Percentiles rank a stretch among this genome's conserved stretches.
Evolutionary conservation across 75 land plant species (phyloP).

Genomic region (Pinus taeda): DNA sequence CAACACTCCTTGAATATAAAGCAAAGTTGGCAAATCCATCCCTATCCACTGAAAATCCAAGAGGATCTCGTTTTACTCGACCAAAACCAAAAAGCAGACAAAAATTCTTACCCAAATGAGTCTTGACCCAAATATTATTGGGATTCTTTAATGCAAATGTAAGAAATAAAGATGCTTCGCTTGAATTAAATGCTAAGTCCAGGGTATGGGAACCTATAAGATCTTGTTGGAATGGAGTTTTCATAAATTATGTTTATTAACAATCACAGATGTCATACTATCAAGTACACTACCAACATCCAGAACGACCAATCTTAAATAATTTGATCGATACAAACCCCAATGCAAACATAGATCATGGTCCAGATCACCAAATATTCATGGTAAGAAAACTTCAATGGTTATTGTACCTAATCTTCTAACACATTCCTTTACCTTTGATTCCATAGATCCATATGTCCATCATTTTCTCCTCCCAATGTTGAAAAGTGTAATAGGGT

Average conservation of each 20-base stretch:
- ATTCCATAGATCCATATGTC: no score
- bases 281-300: not conserved
- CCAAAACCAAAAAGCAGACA: slow-evolving; percentile 74
- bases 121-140: slow-evolving; percentile 40
- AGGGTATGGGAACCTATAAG: slow-evolving; percentile 1
- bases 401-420: no score
- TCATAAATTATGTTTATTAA: slow-evolving; percentile 36
- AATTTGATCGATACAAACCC: no score
- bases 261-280: slow-evolving; percentile 16
- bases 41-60: slow-evolving; percentile 41
- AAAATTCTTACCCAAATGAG: slow-evolving; percentile 52
- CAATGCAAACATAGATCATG: no score
- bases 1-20: slow-evolving; percentile 69
- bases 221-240: not conserved
- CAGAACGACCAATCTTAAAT: no score
- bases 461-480: no score
- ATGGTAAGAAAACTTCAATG: slow-evolving; percentile 71
- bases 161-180: not conserved
- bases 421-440: no score
- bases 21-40: slow-evolving; percentile 71
- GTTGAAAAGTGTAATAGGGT: no score
- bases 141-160: slow-evolving; percentile 52
- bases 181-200: slow-evolving; percentile 53
- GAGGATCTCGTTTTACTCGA: slow-evolving; percentile 61
- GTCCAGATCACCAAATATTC: not conserved